Base-by-base conservation (phyloP, 352 stramenopile species). In the Globisporangium emineosum region DNA sequence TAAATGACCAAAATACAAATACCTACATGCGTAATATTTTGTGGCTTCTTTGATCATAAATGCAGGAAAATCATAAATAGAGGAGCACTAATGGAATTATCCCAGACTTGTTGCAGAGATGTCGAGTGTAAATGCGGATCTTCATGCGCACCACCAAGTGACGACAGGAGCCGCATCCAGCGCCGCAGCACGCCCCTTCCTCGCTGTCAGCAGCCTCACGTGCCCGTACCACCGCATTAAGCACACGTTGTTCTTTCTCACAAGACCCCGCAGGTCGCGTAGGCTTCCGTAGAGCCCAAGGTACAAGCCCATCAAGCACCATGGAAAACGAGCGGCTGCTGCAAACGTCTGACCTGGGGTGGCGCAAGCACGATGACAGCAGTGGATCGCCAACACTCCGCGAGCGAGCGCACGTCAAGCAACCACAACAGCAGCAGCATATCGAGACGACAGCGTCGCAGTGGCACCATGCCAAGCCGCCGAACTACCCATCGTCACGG, bases 401-500 rank as follows among this genome's bases (percentile, higher is more conserved):
- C n/a, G 59, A 65, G 17, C 59, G 59, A 45, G 15, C 23, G 50
- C 27, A 56, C 50, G 19, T 12, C 50, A 56, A 56, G 47, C 23
- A 54, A 5, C 5, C 35, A 42, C 35, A 10, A 8, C 35, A 33
- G 12, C 56, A 56, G 35, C 19, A 13, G 10, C 7, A 57, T 19
- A 45, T 30, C 2, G 12, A 52, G 42, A 55, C 57, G 19, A 53
- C 43, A 5, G 40, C 51, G 40, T 47, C 61, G 25, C 32, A 29
- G 8, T 50, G 61, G 25, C 61, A 61, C n/a, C 40, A 56, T 53
- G n/a, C 51, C 21, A 59, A 54, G 40, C 52, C 61, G 52, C 61
- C 52, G 2, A 65, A 65, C 35, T 65, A 65, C 8, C 59, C 59
- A 23, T 53, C 57, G 32, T 54, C 56, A 40, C 61, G 61, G 3